Evolutionary conservation across 306 rosid species (phyloP), one percentile per base, ranked within the genome.

Genomic region (Pyrus bretschneideri): DNA sequence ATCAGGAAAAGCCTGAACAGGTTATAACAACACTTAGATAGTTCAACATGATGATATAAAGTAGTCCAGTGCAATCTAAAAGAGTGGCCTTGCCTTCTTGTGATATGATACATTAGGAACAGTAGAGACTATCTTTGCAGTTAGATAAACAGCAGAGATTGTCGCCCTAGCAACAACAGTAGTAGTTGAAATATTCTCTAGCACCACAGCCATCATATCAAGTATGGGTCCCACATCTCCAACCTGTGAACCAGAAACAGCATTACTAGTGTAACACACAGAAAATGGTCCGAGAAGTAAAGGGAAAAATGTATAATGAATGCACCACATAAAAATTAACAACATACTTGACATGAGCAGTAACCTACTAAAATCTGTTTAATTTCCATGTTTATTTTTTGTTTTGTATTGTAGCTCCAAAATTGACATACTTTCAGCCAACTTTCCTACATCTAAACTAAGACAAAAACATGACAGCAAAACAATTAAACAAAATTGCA

Each of bases 191-290:
- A 90, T 85, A 82, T 85, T 92, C 85, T 95, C 97, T 29, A 95
- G 89, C 81, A 90, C 78, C 82, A 85, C 92, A 73, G 97, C 97
- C 89, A 95, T 86, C 91, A 82, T 83, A 86, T 92, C 97, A 76
- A 95, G 97, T 83, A 95, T 89, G 60, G 97, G 97, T 68, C 97
- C 97, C 74, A 84, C 87, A 83, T 92, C 97, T 55, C 92, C 97
- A 60, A 95, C 92, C 96, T 95, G 87, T 69, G 31, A 80, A 82
- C 81, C 59, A 76, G 79, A 85, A 84, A 81, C 79, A 60, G 77
- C 68, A 80, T 79, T 76, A 72, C 67, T 57, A 29, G 77, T 69
- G 29, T 57, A 58, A 81, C 31, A 71, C 67, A 52, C 63, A 72
- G 68, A 44, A 66, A 69, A 66, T 73, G 42, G 17, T 49, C 54